Evolutionary conservation across 148 eudicot species (phyloP).

Genomic region (Vaccinium corymbosum): DNA sequence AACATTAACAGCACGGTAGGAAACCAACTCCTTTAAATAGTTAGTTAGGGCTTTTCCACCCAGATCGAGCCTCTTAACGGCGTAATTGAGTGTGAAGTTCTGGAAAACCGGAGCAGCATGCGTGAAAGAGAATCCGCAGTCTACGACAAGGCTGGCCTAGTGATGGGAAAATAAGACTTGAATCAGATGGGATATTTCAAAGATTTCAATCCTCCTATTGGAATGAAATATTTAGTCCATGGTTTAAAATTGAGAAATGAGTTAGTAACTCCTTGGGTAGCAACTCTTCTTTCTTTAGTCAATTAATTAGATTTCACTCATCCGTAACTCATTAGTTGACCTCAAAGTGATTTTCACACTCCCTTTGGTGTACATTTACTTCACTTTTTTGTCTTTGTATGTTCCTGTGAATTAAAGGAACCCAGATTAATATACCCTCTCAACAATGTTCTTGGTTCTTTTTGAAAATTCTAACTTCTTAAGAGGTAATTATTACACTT

Average conservation of each 20-base stretch:
- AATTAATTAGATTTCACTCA: neutral
- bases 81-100: slow-evolving; percentile 74
- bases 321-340: neutral
- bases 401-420: no score
- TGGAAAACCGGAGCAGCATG: slow-evolving; percentile 81
- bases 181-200: neutral
- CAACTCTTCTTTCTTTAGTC: neutral
- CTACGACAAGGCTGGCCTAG: slow-evolving; percentile 71
- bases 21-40: slow-evolving; percentile 81
- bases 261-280: neutral
- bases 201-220: neutral
- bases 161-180: neutral
- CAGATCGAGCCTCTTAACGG: slow-evolving; percentile 76
- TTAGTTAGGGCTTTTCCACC: slow-evolving; percentile 91
- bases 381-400: no score
- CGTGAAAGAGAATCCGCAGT: slow-evolving; percentile 74
- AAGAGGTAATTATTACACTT: neutral
- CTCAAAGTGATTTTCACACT: no score
- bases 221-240: neutral
- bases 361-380: no score
- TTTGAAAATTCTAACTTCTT: neutral
- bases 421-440: neutral
- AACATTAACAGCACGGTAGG: slow-evolving; percentile 78
- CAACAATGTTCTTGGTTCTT: neutral
- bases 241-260: neutral